These are phyloP conservation scores for Backusella psychrophila DNA, from an alignment of 192 early-diverging fungal genomes.

Conservation along the genomic window DNA sequence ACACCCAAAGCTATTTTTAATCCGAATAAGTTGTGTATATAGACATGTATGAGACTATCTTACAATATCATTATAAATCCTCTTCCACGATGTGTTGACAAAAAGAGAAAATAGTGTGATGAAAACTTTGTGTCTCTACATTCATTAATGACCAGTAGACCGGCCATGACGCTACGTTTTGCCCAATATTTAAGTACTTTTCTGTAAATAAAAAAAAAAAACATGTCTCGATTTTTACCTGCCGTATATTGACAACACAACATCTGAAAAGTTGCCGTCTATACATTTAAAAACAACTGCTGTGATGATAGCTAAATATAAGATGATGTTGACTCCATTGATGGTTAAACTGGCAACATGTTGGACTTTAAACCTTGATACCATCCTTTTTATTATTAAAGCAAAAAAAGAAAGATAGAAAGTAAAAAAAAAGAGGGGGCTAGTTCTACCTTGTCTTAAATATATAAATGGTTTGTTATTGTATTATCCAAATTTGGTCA, in stretches of 20 bases:
- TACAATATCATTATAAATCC: conserved; percentile 55
- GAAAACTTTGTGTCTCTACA: conserved; percentile 42
- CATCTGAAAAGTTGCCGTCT: conserved; percentile 20
- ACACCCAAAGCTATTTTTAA: conserved; percentile 47
- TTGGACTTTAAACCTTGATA: conserved; percentile 28
- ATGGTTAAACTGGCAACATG: conserved; percentile 18
- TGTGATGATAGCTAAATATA: conserved; percentile 24
- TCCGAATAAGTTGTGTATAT: neutral
- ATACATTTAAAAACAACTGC: conserved; percentile 24
- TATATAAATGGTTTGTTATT: conserved; percentile 1
- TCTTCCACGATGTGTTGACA: conserved; percentile 56
- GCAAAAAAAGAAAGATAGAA: neutral
- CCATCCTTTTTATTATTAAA: conserved; percentile 5
- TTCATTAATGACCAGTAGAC: conserved; percentile 48
- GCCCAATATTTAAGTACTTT: neutral
- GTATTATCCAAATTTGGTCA: conserved; percentile 1
- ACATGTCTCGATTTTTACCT: conserved; percentile 7
- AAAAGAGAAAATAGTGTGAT: conserved; percentile 46
- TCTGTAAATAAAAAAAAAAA: neutral
- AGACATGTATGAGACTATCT: neutral
- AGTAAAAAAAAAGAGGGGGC: neutral
- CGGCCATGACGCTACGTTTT: conserved; percentile 19
- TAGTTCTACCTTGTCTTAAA: neutral
- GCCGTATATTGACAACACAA: conserved; percentile 30
- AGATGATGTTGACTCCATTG: conserved; percentile 24